These are phyloP conservation scores for Picochlorum costavermella DNA, from an alignment of 139 green algal species.

Conservation along the genomic window DNA sequence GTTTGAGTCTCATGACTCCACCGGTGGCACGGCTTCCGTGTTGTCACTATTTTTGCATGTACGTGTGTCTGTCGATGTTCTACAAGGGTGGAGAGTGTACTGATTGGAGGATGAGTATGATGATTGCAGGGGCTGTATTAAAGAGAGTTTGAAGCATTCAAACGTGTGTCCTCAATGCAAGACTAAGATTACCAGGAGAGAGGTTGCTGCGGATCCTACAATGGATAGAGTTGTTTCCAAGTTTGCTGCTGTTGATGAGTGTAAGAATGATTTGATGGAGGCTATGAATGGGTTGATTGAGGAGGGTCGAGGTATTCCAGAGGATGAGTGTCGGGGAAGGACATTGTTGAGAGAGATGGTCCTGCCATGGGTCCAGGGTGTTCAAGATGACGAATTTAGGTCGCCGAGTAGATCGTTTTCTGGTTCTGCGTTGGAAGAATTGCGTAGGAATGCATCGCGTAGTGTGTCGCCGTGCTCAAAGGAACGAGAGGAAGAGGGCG, in stretches of 20 bases:
- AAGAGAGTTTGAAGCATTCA: constrained; percentile 16
- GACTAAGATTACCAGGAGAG: constrained; percentile 6
- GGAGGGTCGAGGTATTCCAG: background rate
- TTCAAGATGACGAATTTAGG: constrained; percentile 10
- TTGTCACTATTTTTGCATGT: constrained; percentile 50
- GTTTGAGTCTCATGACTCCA: constrained; percentile 4
- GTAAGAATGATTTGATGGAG: constrained; percentile 10
- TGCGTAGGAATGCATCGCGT: constrained; percentile 1
- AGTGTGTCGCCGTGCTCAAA: background rate
- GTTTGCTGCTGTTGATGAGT: background rate
- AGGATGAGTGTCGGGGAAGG: background rate
- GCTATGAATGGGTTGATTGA: background rate
- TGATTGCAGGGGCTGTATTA: constrained; percentile 27
- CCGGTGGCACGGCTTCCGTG: constrained; percentile 31
- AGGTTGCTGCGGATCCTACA: constrained; percentile 19
- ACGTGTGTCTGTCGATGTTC: constrained; percentile 6
- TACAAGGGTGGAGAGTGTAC: background rate
- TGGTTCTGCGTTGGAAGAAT: constrained; percentile 4
- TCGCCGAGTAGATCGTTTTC: constrained; percentile 9
- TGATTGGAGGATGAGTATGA: background rate
- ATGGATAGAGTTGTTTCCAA: constrained; percentile 27
- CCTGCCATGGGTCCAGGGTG: constrained; percentile 12
- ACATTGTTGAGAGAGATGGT: background rate
- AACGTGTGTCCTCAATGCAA: constrained; percentile 33
- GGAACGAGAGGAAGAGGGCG: background rate